Evolutionary conservation across 2,329 filamentous ascomycete genomes (phyloP), one percentile per base, ranked within the genome.

Genomic region (Akanthomyces dipterigenus): DNA sequence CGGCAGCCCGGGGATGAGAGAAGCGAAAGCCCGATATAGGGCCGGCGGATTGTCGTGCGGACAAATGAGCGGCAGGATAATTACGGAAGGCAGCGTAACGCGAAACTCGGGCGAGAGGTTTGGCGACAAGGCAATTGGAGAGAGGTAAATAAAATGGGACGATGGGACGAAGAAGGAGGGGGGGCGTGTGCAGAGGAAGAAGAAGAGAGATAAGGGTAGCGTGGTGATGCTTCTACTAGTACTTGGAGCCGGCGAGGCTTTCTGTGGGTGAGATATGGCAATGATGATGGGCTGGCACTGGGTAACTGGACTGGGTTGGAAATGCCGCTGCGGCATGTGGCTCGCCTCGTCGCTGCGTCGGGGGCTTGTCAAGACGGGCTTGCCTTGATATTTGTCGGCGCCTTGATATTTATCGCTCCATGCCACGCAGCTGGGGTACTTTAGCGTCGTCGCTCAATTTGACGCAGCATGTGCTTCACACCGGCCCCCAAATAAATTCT

Each of bases 11-110:
- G 36, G 45, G 22, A 48, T 6, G 45, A 28, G 24, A 3, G 3
- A 5, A 26, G 45, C 14, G 5, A 43, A n/a, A 11, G 18, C 16
- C 36, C 59, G 59, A 61, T 61, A 56, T 61, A 61, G 59, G 59
- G 51, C 59, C 59, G 59, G 59, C 26, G 59, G 50, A 61, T 61
- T 61, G 53, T 61, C 59, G 59, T 61, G 57, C 5, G 28, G 16
- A 18, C 57, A 60, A 60, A 60, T 60, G 48, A 60, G 48, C 43
- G 36, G 43, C 14, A 49, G 56, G 57, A 60, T 28, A 34, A 53
- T 60, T 60, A 60, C 57, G 56, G 56, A 60, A 36, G 24, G 22
- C 20, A 22, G 55, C 45, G 55, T 50, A 50, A 50, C 43, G 49
- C 11, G 18, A 40, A 28, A 54, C 42, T 45, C 42, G 11, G 42